Evolutionary conservation across 1,284 basidiomycete species (phyloP), one percentile per base, ranked within the genome.

Genomic region (Tranzscheliella williamsii): DNA sequence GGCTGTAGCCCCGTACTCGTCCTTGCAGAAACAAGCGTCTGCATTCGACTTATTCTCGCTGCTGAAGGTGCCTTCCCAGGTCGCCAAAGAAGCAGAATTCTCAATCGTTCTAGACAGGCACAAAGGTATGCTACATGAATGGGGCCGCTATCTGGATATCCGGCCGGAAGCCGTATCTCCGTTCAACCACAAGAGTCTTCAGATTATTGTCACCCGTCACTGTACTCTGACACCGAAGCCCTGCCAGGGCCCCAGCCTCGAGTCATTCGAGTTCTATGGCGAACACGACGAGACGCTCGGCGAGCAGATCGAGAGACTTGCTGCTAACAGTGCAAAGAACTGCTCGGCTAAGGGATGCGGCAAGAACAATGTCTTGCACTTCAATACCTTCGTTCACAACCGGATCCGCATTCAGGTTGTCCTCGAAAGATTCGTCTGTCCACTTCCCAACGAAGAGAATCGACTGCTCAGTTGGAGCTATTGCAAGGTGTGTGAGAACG

Each of bases 391-490:
- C 70, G 87, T 93, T 1, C 94, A 99, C 78, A 89, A 92, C 68
- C 86, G 89, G 61, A 87, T 87, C 1, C 85, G 88, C 30, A 80
- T 96, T 5, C 85, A 88, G 51, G 87, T 94, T 34, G 88, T 77
- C 26, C 56, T 67, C 24, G 78, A 78, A 45, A 54, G 72, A 1
- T 77, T 74, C 37, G 69, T 72, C 9, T 75, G 70, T 39, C 75
- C 61, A 23, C 77, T 79, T 16, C 79, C 80, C 2, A 81, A 79
- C 22, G 79, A 80, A 54, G 80, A 81, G 66, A 87, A 92, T 50
- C 82, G 86, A 46, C 87, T 95, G 68, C 89, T 90, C 36, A 94
- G 91, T 9, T 96, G 91, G 91, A 91, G 88, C 76, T 87, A 87
- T 37, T 96, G 93, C 80, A 85, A 88, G 33, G 79, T 87, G 18